Conservation (phyloP, 2,329 filamentous ascomycete genomes). For the Gaeumannomyces sp. region DNA sequence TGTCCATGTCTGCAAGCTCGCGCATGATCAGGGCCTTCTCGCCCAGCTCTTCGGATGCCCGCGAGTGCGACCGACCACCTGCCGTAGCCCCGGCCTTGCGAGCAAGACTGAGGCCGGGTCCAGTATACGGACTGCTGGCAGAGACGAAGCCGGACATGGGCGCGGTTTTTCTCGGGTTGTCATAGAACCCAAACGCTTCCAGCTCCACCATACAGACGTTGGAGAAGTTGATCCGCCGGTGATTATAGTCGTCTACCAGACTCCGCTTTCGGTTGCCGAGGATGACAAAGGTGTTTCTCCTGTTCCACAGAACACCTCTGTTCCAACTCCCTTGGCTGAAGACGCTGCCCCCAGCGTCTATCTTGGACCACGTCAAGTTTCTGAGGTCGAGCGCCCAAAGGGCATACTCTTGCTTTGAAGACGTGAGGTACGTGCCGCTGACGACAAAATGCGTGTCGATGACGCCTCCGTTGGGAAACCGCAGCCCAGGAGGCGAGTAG, state of each 20-base stretch:
- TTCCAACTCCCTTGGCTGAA: constrained; percentile 99
- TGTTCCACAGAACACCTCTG: constrained; percentile 84
- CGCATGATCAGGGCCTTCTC: constrained; percentile 69
- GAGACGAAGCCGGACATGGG: constrained; percentile 82
- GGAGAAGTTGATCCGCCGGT: constrained; percentile 93
- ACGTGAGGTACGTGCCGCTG: constrained; percentile 93
- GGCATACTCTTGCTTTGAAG: constrained; percentile 96
- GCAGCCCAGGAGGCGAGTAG: constrained; percentile 83
- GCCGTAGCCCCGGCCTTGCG: constrained; percentile 59
- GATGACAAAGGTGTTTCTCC: constrained; percentile 92
- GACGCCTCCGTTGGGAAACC: constrained; percentile 92
- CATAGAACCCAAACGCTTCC: constrained; percentile 94
- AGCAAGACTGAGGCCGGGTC: constrained; percentile 48
- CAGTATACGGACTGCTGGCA: constrained; percentile 65
- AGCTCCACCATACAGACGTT: constrained; percentile 96
- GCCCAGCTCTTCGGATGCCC: constrained; percentile 78
- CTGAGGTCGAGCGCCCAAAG: constrained; percentile 90
- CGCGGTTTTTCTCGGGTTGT: constrained; percentile 76
- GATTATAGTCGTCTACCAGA: constrained; percentile 96
- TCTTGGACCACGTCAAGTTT: constrained; percentile 87
- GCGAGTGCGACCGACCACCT: constrained; percentile 69
- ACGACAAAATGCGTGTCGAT: constrained; percentile 97
- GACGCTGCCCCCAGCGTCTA: constrained; percentile 88
- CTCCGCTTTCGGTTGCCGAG: constrained; percentile 89
- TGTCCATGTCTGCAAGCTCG: constrained; percentile 96